These are phyloP conservation scores for Metschnikowia proteae DNA, from an alignment of 805 yeast species.

Conservation along the genomic window DNA sequence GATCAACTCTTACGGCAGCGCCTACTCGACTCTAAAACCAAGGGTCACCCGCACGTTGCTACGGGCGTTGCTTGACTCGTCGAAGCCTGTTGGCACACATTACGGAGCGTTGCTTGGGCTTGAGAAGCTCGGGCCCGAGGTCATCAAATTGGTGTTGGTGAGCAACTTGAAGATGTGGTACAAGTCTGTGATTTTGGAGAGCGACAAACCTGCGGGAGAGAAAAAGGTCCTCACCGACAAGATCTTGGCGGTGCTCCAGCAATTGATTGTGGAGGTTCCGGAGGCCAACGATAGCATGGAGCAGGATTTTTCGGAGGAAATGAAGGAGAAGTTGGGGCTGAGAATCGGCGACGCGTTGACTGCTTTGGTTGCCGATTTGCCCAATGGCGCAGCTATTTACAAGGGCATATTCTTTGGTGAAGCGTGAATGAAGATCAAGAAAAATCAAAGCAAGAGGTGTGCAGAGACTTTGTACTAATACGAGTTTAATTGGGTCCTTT, in stretches of 20 bases:
- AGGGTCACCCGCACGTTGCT: constrained; percentile 89
- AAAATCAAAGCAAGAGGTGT: no score
- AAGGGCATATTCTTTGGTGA: constrained; percentile 77
- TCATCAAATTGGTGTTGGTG: constrained; percentile 73
- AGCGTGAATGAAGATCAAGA: constrained; percentile 5
- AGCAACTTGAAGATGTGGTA: constrained; percentile 87
- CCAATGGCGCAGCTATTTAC: constrained; percentile 47
- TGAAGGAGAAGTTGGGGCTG: constrained; percentile 42
- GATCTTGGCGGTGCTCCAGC: constrained; percentile 52
- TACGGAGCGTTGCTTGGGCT: constrained; percentile 90
- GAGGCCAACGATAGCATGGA: constrained; percentile 31
- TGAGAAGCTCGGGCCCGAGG: constrained; percentile 80
- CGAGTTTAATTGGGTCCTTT: no score
- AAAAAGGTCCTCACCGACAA: constrained; percentile 43
- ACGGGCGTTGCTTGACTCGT: constrained; percentile 83
- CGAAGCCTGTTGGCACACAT: constrained; percentile 82
- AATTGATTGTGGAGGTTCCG: constrained; percentile 34
- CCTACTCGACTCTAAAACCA: constrained; percentile 86
- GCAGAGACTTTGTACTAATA: no score
- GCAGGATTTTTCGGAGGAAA: constrained; percentile 30
- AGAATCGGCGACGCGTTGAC: constrained; percentile 63
- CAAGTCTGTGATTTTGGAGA: constrained; percentile 47
- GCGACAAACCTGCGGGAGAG: constrained; percentile 42
- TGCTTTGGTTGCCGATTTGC: constrained; percentile 43
- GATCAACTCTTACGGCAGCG: constrained; percentile 73